These are phyloP conservation scores for Malus hybrid DNA, from an alignment of 331 rosid species.

Conservation along the genomic window DNA sequence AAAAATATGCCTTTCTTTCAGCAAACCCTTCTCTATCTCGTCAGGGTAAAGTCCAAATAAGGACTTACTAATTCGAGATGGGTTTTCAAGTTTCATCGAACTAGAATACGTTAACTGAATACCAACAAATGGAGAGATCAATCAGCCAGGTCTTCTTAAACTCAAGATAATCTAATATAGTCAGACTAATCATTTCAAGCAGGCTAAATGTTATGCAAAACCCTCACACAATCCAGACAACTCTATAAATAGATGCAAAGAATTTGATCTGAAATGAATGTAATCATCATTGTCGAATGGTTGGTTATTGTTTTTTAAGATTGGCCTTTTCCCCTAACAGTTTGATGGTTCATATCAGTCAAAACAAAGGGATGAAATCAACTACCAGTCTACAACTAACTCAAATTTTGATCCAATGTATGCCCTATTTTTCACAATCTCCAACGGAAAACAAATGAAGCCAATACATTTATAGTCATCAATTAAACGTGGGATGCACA, in stretches of 20 bases:
- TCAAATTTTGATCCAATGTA: constrained; percentile 6
- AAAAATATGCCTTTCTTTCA: constrained; percentile 2
- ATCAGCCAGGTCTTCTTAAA: neutral
- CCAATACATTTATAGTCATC: neutral
- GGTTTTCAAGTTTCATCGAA: neutral
- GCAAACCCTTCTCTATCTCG: constrained; percentile 7
- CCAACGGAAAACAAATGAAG: neutral
- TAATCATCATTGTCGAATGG: constrained; percentile 8
- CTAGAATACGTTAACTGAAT: neutral
- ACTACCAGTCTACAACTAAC: constrained; percentile 41
- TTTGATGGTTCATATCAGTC: neutral
- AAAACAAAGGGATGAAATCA: constrained; percentile 1
- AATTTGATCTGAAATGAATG: constrained; percentile 8
- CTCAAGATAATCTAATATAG: neutral
- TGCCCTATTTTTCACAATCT: neutral
- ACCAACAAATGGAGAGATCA: neutral
- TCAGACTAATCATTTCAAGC: constrained; percentile 15
- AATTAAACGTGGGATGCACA: neutral
- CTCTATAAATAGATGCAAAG: neutral
- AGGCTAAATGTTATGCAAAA: constrained; percentile 13
- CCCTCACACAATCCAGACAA: neutral
- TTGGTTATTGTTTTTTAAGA: constrained; percentile 1
- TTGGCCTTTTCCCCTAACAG: neutral
- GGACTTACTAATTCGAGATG: neutral
- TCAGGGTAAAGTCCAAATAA: neutral